A percentile compares a stretch with the other conserved stretches of the same genome.
Evolutionary conservation across 805 yeast species (phyloP).

Genomic region (Blastobotrys peoriensis): DNA sequence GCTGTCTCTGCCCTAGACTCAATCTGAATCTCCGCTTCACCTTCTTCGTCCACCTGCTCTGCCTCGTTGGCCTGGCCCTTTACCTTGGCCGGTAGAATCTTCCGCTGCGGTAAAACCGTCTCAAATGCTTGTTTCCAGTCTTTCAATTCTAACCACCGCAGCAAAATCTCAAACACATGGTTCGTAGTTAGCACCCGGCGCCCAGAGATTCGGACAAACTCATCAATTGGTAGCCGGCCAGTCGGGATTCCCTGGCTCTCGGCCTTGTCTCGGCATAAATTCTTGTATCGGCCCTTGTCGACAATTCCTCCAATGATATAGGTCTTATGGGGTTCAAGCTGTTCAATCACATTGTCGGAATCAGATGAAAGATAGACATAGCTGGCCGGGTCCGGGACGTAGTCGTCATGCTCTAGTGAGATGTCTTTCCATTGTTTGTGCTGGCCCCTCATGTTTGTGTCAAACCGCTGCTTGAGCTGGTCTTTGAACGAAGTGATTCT

Average conservation of each 20-base stretch:
- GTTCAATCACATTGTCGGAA: slow-evolving; percentile 61
- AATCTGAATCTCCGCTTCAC: slow-evolving; percentile 9
- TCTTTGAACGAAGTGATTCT: slow-evolving; percentile 61
- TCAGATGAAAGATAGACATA: slow-evolving; percentile 80
- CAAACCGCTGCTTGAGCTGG: slow-evolving; percentile 61
- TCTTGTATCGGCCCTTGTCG: slow-evolving; percentile 85
- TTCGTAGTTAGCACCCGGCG: slow-evolving; percentile 88
- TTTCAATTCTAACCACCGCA: slow-evolving; percentile 68
- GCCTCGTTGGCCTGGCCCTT: slow-evolving; percentile 18
- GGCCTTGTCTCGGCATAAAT: slow-evolving; percentile 77
- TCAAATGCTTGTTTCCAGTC: slow-evolving; percentile 89
- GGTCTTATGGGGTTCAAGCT: slow-evolving; percentile 60
- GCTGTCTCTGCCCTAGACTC: not conserved
- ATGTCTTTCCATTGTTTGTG: slow-evolving; percentile 67
- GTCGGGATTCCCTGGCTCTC: slow-evolving; percentile 61
- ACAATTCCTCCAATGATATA: slow-evolving; percentile 95
- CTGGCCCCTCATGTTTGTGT: slow-evolving; percentile 47
- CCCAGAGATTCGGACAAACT: slow-evolving; percentile 75
- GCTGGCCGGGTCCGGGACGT: slow-evolving; percentile 32
- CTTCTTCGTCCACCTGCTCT: slow-evolving; percentile 13
- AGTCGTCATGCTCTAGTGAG: slow-evolving; percentile 39
- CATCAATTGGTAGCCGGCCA: slow-evolving; percentile 80
- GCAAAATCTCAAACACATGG: slow-evolving; percentile 84
- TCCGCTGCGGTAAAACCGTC: slow-evolving; percentile 78
- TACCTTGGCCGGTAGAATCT: slow-evolving; percentile 31